phyloP scores from a whole-genome alignment of 2,329 filamentous ascomycete species.

The Botrytis medusae region DNA sequence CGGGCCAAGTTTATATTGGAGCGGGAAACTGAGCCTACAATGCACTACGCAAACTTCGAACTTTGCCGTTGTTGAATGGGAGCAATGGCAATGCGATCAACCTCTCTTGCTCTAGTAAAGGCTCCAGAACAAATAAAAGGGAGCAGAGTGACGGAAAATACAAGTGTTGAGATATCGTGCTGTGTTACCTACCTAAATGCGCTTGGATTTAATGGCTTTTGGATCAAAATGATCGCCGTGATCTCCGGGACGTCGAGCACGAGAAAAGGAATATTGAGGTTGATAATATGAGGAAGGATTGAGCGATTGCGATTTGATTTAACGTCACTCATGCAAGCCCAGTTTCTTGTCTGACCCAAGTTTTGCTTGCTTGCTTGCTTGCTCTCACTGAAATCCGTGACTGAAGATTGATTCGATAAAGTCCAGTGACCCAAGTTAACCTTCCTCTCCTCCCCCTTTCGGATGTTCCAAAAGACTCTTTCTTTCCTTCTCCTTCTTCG shows the following conservation, averaged over 20 bases:
- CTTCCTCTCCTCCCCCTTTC: not conserved
- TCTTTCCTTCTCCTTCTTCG: not conserved
- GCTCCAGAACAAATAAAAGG: not conserved
- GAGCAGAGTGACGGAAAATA: conserved; percentile 2
- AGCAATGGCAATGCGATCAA: not conserved
- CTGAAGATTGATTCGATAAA: conserved; percentile 4
- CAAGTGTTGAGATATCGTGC: conserved; percentile 13
- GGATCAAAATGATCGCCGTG: conserved; percentile 12
- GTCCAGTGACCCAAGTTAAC: conserved; percentile 1
- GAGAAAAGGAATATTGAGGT: conserved; percentile 8
- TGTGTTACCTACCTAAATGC: conserved; percentile 15
- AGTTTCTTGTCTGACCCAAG: conserved; percentile 9
- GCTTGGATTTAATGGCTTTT: conserved; percentile 8
- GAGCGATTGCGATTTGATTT: conserved; percentile 15
- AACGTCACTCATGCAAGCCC: conserved; percentile 1
- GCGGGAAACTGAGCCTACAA: conserved; percentile 16
- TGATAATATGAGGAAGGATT: conserved; percentile 12
- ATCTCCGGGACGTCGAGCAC: conserved; percentile 14
- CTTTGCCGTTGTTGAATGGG: conserved; percentile 11
- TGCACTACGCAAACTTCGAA: conserved; percentile 19
- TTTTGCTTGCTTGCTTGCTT: not conserved
- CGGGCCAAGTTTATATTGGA: conserved; percentile 18
- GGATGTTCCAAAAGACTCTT: not conserved
- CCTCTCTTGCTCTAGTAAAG: conserved; percentile 5
- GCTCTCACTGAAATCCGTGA: not conserved